Percentiles rank a stretch among this genome's conserved stretches.
phyloP scores from a whole-genome alignment of 2,329 filamentous ascomycete species.

The Talaromyces sp. region DNA sequence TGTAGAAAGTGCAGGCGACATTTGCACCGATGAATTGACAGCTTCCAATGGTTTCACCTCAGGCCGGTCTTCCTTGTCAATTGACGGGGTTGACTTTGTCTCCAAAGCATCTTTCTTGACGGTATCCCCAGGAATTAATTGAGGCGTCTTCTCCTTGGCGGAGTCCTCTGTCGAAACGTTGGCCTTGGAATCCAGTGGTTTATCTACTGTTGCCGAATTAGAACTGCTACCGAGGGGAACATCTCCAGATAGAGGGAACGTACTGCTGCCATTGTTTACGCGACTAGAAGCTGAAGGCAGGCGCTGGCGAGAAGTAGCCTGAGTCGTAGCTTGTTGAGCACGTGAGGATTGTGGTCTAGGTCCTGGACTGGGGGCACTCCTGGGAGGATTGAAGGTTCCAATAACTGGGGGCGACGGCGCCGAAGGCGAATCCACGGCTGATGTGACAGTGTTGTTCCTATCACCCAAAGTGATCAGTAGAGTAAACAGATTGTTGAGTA shows the following conservation, averaged over 20 bases:
- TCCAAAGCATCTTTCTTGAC: conserved; percentile 19
- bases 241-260: conserved; percentile 33
- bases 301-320: conserved; percentile 58
- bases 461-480: neutral
- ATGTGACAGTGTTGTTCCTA: conserved; percentile 50
- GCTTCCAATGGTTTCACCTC: conserved; percentile 34
- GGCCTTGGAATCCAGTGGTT: conserved; percentile 52
- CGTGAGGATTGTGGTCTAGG: conserved; percentile 66
- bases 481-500: neutral
- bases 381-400: conserved; percentile 60
- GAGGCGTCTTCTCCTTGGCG: conserved; percentile 28
- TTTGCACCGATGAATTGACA: conserved; percentile 36
- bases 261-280: conserved; percentile 52
- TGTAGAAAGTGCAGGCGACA: conserved; percentile 20
- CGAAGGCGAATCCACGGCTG: conserved; percentile 63
- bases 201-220: conserved; percentile 32
- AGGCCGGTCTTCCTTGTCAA: conserved; percentile 37
- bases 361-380: conserved; percentile 61
- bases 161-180: conserved; percentile 55
- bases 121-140: conserved; percentile 38
- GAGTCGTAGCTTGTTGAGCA: conserved; percentile 71
- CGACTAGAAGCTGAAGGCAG: conserved; percentile 63
- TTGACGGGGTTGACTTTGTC: conserved; percentile 26
- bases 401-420: conserved; percentile 74
- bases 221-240: conserved; percentile 28